These are phyloP conservation scores for Sesbania bispinosa DNA, from an alignment of 306 rosid genomes.

Conservation along the genomic window DNA sequence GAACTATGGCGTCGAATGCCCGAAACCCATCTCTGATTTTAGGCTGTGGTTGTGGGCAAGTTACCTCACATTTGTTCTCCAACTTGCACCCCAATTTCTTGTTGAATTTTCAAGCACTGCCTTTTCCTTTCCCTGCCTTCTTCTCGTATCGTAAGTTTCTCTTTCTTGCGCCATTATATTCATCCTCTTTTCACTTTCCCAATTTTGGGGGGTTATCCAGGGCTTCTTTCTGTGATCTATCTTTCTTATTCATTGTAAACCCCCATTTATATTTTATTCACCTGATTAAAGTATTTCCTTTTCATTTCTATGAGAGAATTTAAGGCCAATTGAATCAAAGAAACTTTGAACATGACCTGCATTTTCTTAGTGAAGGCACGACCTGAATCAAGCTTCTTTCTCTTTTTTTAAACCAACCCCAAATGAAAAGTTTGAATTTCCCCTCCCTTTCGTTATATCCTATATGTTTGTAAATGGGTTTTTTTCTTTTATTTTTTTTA, in stretches of 20 bases:
- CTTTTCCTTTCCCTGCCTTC: not conserved
- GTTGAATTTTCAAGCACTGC: conserved; percentile 15
- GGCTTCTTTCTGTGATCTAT: conserved; percentile 13
- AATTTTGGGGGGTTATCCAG: conserved; percentile 5
- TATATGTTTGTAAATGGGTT: not conserved
- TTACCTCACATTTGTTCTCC: conserved; percentile 21
- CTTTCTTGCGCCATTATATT: not conserved
- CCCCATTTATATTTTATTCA: not conserved
- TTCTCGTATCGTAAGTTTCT: conserved; percentile 16
- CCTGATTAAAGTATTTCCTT: not conserved
- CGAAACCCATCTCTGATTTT: not conserved
- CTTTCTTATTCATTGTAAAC: not conserved
- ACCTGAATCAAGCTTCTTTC: not conserved
- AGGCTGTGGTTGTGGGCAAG: not conserved
- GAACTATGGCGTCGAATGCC: not conserved
- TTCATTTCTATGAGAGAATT: not conserved
- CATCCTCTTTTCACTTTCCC: not conserved
- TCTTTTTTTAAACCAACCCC: not conserved
- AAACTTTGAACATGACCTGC: not conserved
- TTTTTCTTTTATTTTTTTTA: not conserved
- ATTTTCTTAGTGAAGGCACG: not conserved
- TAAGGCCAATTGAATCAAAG: not conserved
- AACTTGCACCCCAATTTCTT: not conserved
- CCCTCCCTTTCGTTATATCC: not conserved
- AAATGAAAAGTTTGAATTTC: not conserved